phyloP scores from a whole-genome alignment of 2,329 filamentous ascomycete species.

The Nakataea oryzae region DNA sequence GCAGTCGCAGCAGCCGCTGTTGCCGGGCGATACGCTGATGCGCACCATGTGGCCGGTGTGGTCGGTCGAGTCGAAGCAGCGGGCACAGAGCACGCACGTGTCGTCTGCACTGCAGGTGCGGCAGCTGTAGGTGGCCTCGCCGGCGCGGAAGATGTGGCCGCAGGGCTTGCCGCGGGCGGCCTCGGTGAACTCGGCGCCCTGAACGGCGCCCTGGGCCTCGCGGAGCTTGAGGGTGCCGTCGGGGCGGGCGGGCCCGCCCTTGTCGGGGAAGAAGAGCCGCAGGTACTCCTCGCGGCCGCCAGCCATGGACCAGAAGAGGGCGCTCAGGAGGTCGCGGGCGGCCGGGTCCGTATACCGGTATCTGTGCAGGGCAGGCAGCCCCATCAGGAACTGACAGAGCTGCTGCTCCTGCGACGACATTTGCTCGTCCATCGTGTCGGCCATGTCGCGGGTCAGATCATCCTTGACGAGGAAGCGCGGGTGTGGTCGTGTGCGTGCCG shows the following conservation, averaged over 20 bases:
- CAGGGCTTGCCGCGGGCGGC: conserved; percentile 87
- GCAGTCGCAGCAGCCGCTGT: conserved; percentile 66
- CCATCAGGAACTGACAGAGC: conserved; percentile 73
- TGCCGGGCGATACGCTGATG: conserved; percentile 38
- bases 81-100: conserved; percentile 87
- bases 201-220: conserved; percentile 81
- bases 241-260: conserved; percentile 49
- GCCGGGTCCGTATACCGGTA: conserved; percentile 69
- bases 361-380: conserved; percentile 61
- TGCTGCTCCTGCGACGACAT: conserved; percentile 65
- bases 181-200: conserved; percentile 90
- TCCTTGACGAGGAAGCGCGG: neutral
- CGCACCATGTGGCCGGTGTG: conserved; percentile 88
- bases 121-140: conserved; percentile 90
- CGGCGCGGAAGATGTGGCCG: conserved; percentile 92
- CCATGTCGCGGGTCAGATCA: neutral
- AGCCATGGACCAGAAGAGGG: conserved; percentile 80
- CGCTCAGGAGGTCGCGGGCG: conserved; percentile 59
- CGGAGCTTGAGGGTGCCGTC: conserved; percentile 62
- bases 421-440: conserved; percentile 12
- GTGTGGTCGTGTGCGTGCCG: neutral
- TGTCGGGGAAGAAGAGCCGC: conserved; percentile 68
- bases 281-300: conserved; percentile 66
- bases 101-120: conserved; percentile 91
- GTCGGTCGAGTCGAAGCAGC: conserved; percentile 91